Base-by-base conservation (phyloP, 1,139 yeast species). In the Hansenula lynferdii region DNA sequence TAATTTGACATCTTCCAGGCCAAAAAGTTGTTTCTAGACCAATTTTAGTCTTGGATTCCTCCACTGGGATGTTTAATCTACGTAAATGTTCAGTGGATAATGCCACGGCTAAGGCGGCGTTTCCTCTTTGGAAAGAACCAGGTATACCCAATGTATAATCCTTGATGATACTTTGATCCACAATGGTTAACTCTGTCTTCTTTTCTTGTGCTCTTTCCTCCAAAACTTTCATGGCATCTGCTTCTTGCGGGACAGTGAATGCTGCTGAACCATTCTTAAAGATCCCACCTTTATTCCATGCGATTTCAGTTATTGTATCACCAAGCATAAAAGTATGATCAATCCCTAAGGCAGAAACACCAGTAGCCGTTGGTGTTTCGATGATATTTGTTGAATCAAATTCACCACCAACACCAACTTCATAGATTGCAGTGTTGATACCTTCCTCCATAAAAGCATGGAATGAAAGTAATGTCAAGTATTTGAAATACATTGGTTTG, bases 321-420 rank as follows among this genome's bases (percentile, higher is more conserved):
- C 99, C 99, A 42, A 94, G 70, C 76, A 94, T 84, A 43, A 78
- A 72, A 0, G 92, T 84, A 60, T 94, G 99, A 59, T 94, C 99
- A 31, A 94, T 84, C 1, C 97, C 98, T 45, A 94, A 67, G 9
- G 92, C 75, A 5, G 94, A 68, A 16, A 94, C 83, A 28, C 96
- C 98, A 27, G 96, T 82, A 1, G 80, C 94, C 0, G 87, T 76
- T 10, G 98, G 98, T 32, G 69, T 64, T 28, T 72, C 77, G 36
- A 94, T 76, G 11, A 94, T 76, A 58, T 94, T 94, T 10, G 99
- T 94, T 11, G 97, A 86, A 61, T 94, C 99, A 56, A 79, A 86
- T 56, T 86, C 94, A 10, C 99, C 99, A 22, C 99, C 99, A 38
- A 94, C 95, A 14, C 99, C 99, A 20, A 94, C 98, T 60, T 94